Evolutionary conservation across 306 rosid species (phyloP).

Genomic region (Dalbergia cultrata): DNA sequence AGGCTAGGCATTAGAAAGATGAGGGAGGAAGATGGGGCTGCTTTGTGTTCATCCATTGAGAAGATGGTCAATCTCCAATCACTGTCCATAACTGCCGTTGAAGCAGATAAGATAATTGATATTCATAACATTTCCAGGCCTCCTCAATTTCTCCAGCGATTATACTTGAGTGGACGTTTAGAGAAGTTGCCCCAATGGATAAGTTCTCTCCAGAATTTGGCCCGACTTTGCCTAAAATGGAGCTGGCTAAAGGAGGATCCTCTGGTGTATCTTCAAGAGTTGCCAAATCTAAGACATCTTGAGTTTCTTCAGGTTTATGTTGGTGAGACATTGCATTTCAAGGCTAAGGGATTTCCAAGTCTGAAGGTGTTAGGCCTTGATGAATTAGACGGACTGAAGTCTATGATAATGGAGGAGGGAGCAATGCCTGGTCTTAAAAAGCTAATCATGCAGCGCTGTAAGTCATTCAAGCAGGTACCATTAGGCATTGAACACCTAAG

Average conservation of each 20-base stretch:
- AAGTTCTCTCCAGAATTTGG: constrained; percentile 42
- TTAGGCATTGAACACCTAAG: constrained; percentile 63
- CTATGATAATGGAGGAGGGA: constrained; percentile 62
- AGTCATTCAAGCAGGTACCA: constrained; percentile 60
- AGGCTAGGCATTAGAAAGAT: constrained; percentile 56
- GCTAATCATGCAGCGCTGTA: constrained; percentile 68
- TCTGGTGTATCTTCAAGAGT: constrained; percentile 48
- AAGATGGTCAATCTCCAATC: constrained; percentile 57
- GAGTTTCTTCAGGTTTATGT: constrained; percentile 64
- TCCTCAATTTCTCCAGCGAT: constrained; percentile 53
- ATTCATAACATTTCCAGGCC: constrained; percentile 55
- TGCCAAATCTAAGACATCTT: constrained; percentile 61
- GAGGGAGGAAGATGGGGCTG: constrained; percentile 56
- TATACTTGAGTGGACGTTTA: constrained; percentile 57
- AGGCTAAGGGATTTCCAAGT: constrained; percentile 62
- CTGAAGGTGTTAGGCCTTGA: constrained; percentile 74
- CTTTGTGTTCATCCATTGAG: constrained; percentile 58
- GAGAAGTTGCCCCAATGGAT: constrained; percentile 64
- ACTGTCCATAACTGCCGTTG: constrained; percentile 48
- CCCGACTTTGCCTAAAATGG: constrained; percentile 50
- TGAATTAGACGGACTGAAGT: constrained; percentile 54
- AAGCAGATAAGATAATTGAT: constrained; percentile 55
- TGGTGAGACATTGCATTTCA: constrained; percentile 63
- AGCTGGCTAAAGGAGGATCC: constrained; percentile 60
- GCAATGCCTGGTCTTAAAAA: constrained; percentile 74